Base-by-base conservation (phyloP, 305 asterid species). In the Salvia sclarea region DNA sequence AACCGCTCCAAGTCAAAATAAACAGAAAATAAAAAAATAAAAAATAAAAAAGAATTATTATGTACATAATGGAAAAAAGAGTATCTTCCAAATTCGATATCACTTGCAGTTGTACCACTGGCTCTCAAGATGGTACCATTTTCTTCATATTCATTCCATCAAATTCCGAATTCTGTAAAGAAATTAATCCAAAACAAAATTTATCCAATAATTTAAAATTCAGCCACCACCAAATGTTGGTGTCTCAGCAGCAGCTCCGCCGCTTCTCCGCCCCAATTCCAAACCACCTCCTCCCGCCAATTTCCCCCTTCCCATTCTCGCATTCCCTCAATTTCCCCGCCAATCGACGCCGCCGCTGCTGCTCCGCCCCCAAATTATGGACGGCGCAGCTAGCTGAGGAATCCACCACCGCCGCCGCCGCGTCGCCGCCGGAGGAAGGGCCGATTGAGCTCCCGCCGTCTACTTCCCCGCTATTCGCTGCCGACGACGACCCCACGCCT, bases 401-500 rank as follows among this genome's bases (percentile, higher is more conserved):
- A 64, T 61, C 22, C 65, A 41, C 54, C 59, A 54, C 77, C 57
- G 58, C 76, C 22, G 45, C 61, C 48, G 48, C 62, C 75, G 12
- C 48, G 25, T 35, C 70, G 12, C 64, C 78, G 33, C 53, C 64
- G 58, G 80, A 72, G 24, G 96, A 82, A 21, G 97, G 97, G 6
- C 98, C 98, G 18, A 40, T 86, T 61, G 95, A 90, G 83, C 80
- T 92, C 45, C 78, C 92, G 24, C 76, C 91, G 48, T 84, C 96
- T 4, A 5, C 33, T 44, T 70, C 89, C 57, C 63, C 86, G 9
- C 54, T 92, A 63, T 87, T 89, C 66, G 78, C 90, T 38, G 57
- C 79, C 64, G 24, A 79, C 25, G 86, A 88, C 53, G 82, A 88
- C 12, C 96, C 96, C 35, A 77, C 89, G n/a, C 72, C 84, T 22